Conservation (phyloP, 2,329 filamentous ascomycete genomes). For the Cladophialophora exuberans region DNA sequence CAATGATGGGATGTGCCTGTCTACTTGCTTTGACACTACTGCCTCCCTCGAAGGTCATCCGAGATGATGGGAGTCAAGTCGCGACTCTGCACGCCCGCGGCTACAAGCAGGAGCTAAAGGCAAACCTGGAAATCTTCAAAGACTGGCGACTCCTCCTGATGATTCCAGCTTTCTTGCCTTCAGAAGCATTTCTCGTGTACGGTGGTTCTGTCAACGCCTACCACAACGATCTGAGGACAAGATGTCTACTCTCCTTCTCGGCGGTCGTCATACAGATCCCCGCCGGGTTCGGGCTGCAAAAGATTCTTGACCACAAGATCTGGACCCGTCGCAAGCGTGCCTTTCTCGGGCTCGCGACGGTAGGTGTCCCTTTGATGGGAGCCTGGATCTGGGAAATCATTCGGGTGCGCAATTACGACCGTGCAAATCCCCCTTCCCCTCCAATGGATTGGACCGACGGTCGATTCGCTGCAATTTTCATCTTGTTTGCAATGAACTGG, state of each 20-base stretch:
- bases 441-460: slow-evolving; percentile 21
- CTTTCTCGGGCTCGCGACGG: slow-evolving; percentile 15
- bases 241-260: slow-evolving; percentile 38
- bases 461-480: slow-evolving; percentile 13
- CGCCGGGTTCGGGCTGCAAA: slow-evolving; percentile 32
- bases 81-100: slow-evolving; percentile 35
- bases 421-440: background rate
- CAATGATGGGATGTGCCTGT: slow-evolving; percentile 10
- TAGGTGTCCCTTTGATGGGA: slow-evolving; percentile 6
- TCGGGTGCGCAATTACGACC: slow-evolving; percentile 14
- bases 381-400: slow-evolving; percentile 20
- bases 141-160: slow-evolving; percentile 37
- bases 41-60: slow-evolving; percentile 10
- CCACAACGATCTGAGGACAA: slow-evolving; percentile 37
- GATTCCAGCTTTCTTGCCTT: slow-evolving; percentile 35
- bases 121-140: slow-evolving; percentile 36
- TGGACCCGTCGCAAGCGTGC: slow-evolving; percentile 15
- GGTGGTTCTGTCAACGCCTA: slow-evolving; percentile 40
- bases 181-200: slow-evolving; percentile 40
- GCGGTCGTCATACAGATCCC: slow-evolving; percentile 40
- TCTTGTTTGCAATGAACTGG: slow-evolving; percentile 19
- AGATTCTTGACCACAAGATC: slow-evolving; percentile 17
- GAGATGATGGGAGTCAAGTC: slow-evolving; percentile 31
- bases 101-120: slow-evolving; percentile 36
- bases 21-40: slow-evolving; percentile 8